Percentiles rank a stretch among this genome's conserved stretches.
phyloP scores from a whole-genome alignment of 1,284 basidiomycete genomes.

The Exobasidium rhododendri region DNA sequence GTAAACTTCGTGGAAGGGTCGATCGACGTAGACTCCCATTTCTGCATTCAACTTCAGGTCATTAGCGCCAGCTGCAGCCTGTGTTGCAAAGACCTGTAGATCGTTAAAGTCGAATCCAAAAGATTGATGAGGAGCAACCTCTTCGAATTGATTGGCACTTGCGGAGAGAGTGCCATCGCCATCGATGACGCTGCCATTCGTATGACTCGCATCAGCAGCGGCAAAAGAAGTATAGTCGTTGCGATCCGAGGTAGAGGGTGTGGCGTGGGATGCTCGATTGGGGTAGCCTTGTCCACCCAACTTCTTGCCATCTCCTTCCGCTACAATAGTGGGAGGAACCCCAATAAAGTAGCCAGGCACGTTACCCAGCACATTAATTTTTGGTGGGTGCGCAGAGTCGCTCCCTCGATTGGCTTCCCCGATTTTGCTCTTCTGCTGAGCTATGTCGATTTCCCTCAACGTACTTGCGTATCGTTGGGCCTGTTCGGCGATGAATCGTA shows the following conservation, averaged over 20 bases:
- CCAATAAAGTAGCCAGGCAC: neutral
- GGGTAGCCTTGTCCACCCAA: conserved; percentile 13
- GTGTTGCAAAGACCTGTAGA: conserved; percentile 1
- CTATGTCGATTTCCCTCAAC: conserved; percentile 20
- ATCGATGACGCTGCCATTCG: neutral
- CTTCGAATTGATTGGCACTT: neutral
- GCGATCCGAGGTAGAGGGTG: neutral
- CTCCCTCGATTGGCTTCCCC: neutral
- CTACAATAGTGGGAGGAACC: neutral
- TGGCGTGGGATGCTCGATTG: neutral
- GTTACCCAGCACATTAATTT: conserved; percentile 11
- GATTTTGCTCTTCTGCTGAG: conserved; percentile 1
- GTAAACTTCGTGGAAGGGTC: neutral
- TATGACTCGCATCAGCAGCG: neutral
- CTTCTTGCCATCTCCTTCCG: conserved; percentile 9
- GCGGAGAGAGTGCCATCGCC: neutral
- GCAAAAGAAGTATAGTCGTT: neutral
- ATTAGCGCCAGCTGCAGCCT: neutral
- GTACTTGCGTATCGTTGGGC: conserved; percentile 38
- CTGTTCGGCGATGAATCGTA: conserved; percentile 37
- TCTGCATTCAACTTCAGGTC: neutral
- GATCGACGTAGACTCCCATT: conserved; percentile 13
- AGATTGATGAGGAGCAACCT: neutral
- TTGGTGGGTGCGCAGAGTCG: conserved; percentile 6
- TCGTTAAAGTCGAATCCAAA: conserved; percentile 8